Evolutionary conservation across 1,139 yeast genomes (phyloP), one percentile per base, ranked within the genome.

Genomic region (Suhomyces bribrorum): DNA sequence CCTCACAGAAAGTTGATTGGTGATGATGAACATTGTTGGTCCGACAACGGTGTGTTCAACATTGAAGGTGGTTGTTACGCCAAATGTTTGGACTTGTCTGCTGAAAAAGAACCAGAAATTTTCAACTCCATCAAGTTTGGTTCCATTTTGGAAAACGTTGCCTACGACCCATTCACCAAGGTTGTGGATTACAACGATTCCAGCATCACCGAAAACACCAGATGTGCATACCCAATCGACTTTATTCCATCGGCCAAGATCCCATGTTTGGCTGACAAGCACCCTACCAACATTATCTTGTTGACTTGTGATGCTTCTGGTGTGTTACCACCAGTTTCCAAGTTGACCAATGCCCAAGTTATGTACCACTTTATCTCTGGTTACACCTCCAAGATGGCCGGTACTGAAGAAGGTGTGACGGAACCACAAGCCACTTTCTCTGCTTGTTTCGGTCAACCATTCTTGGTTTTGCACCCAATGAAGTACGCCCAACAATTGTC

Each of bases 61-160:
- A 90, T 92, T 61, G 98, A 92, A 75, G 98, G 98, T 70, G 98
- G 98, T 51, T 92, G 98, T 76, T 92, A 92, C 75, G 97, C 97
- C 61, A 92, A 92, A 73, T 90, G 97, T 74, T 76, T 92, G 54
- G 96, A 89, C 59, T 77, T 92, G 53, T 75, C 90, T 41, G 84
- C 76, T 49, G 97, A 88, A 72, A 90, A 86, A 71, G 98, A 92
- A 74, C 98, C 98, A 40, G 98, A 92, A 71, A 92, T 92, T 64
- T 92, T 82, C 80, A 82, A 88, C 69, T 94, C 98, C 37, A 87
- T 92, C 68, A 85, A 78, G 66, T 92, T 88, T 58, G 98, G 98
- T 57, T 77, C 97, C 29, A 90, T 92, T 37, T 77, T 92, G 58
- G 98, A 92, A 74, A 92, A 92, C 60, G 96, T 89, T 50, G 88